Conservation (phyloP, 441 rosid species). For the Kokia cookei region DNA sequence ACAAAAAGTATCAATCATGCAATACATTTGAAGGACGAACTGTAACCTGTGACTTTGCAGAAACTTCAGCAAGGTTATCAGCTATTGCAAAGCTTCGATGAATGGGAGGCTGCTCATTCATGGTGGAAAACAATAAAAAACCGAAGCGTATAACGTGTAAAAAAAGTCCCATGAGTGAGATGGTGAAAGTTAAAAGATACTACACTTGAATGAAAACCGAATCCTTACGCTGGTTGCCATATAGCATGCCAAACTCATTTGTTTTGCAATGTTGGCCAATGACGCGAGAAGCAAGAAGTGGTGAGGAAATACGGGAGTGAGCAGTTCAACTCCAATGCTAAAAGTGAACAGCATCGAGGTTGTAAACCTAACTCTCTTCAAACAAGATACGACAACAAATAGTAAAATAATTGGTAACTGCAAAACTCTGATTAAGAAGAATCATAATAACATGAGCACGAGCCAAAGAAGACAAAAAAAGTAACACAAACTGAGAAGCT, state of each 20-base stretch:
- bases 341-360: conserved; percentile 85
- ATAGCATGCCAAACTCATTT: conserved; percentile 81
- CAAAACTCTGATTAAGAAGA: background rate
- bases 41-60: conserved; percentile 81
- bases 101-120: conserved; percentile 54
- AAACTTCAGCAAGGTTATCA: conserved; percentile 93
- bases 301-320: conserved; percentile 74
- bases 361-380: conserved; percentile 81
- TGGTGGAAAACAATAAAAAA: conserved; percentile 7
- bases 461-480: background rate
- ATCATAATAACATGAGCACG: background rate
- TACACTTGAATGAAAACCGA: conserved; percentile 3
- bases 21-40: background rate
- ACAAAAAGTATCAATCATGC: background rate
- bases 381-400: conserved; percentile 7
- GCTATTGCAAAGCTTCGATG: conserved; percentile 91
- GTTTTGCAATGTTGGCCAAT: conserved; percentile 80
- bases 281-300: conserved; percentile 85
- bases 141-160: background rate
- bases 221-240: conserved; percentile 84
- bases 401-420: background rate
- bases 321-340: conserved; percentile 88
- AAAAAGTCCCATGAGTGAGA: background rate
- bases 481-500: background rate
- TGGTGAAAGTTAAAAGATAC: background rate